These are phyloP conservation scores for Rhizopogon vulgaris DNA, from an alignment of 768 basidiomycete genomes.

Conservation along the genomic window DNA sequence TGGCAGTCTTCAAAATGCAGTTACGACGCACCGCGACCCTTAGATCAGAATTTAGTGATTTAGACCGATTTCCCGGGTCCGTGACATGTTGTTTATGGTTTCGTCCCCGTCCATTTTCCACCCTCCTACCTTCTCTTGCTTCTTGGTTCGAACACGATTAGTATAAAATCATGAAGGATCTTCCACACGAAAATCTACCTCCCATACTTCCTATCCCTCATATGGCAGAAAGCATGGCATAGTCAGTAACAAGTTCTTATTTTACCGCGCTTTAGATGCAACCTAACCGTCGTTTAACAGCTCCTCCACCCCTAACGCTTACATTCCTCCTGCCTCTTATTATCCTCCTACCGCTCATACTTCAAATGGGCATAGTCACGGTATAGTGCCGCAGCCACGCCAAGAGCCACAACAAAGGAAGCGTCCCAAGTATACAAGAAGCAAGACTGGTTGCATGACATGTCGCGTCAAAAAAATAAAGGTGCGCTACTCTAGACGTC, in stretches of 20 bases:
- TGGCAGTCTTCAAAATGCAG: slow-evolving; percentile 34
- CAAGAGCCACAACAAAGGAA: slow-evolving; percentile 57
- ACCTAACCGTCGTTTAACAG: slow-evolving; percentile 22
- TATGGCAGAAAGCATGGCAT: slow-evolving; percentile 50
- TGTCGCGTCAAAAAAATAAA: slow-evolving; percentile 96
- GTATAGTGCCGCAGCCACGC: slow-evolving; percentile 42
- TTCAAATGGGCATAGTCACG: slow-evolving; percentile 33
- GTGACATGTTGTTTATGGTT: slow-evolving; percentile 28
- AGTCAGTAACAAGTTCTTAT: slow-evolving; percentile 34
- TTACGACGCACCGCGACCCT: slow-evolving; percentile 58
- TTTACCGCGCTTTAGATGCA: neutral
- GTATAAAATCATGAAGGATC: slow-evolving; percentile 50
- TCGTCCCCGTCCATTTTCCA: slow-evolving; percentile 33
- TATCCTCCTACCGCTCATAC: slow-evolving; percentile 25
- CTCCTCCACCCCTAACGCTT: slow-evolving; percentile 33
- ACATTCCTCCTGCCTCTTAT: slow-evolving; percentile 37
- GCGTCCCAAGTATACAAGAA: slow-evolving; percentile 89
- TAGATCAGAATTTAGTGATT: slow-evolving; percentile 68
- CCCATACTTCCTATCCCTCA: slow-evolving; percentile 28
- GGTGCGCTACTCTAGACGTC: slow-evolving; percentile 36
- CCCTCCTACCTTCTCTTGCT: slow-evolving; percentile 28
- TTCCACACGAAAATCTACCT: slow-evolving; percentile 30
- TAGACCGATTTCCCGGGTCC: slow-evolving; percentile 35
- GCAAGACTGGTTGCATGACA: slow-evolving; percentile 91
- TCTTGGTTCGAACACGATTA: slow-evolving; percentile 22